A percentile compares a stretch with the other conserved stretches of the same genome.
Evolutionary conservation across 2,329 filamentous ascomycete species (phyloP).

Genomic region (Aureobasidium melanogenum): DNA sequence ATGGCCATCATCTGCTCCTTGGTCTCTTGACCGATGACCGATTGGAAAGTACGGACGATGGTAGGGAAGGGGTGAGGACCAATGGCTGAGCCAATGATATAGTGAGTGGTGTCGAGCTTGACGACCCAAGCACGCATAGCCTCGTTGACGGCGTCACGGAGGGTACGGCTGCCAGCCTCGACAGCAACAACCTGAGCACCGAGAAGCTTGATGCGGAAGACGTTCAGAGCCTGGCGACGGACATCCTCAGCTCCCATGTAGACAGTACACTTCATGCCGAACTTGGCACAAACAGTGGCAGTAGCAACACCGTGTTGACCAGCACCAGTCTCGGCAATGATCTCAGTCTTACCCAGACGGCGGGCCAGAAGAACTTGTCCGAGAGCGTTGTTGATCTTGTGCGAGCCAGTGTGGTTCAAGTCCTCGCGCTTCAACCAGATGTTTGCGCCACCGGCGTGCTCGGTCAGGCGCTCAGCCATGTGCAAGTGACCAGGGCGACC

Average conservation of each 20-base stretch:
- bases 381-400: slow-evolving; percentile 99
- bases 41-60: slow-evolving; percentile 96
- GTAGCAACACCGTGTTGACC: slow-evolving; percentile 97
- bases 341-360: slow-evolving; percentile 85
- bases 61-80: slow-evolving; percentile 96
- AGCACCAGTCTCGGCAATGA: slow-evolving; percentile 95
- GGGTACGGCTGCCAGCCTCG: slow-evolving; percentile 69
- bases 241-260: slow-evolving; percentile 99
- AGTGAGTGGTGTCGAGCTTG: slow-evolving; percentile 87
- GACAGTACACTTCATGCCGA: slow-evolving; percentile 94
- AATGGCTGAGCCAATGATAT: slow-evolving; percentile 96
- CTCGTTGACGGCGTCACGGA: slow-evolving; percentile 73
- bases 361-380: slow-evolving; percentile 84
- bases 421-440: slow-evolving; percentile 99
- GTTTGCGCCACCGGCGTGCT: slow-evolving; percentile 82
- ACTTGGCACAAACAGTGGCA: slow-evolving; percentile 94
- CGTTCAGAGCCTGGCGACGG: slow-evolving; percentile 88
- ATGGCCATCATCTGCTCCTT: slow-evolving; percentile 82
- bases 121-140: slow-evolving; percentile 91
- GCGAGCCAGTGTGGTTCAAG: slow-evolving; percentile 91
- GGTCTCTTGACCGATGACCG: slow-evolving; percentile 89
- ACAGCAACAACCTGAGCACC: slow-evolving; percentile 89
- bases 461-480: slow-evolving; percentile 76
- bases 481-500: slow-evolving; percentile 88
- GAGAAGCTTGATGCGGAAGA: slow-evolving; percentile 95